Conservation (phyloP, 2,329 filamentous ascomycete genomes). For the Thielaviopsis ethacetica region DNA sequence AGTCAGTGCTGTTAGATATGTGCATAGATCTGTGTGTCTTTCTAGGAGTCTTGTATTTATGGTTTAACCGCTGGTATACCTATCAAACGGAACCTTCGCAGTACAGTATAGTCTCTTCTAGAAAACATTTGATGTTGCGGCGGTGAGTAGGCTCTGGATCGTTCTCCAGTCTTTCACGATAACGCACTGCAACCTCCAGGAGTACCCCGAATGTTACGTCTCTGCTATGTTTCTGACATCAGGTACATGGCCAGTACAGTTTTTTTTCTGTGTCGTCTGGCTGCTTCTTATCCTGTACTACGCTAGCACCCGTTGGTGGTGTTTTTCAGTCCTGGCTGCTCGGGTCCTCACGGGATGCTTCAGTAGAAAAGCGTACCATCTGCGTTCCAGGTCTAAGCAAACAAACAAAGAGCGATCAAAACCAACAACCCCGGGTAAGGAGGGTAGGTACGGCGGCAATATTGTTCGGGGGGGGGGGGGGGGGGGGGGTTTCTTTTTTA, state of each 20-base stretch:
- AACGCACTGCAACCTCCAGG: neutral
- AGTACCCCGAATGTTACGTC: neutral
- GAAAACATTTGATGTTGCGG: neutral
- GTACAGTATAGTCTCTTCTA: too few relatives aligned
- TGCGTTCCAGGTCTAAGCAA: too few relatives aligned
- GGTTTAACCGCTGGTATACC: too few relatives aligned
- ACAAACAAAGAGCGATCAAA: too few relatives aligned
- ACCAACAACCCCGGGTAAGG: too few relatives aligned
- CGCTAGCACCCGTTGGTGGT: neutral
- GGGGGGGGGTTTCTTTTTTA: too few relatives aligned
- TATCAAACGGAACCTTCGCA: too few relatives aligned
- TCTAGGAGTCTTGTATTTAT: too few relatives aligned
- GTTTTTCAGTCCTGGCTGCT: neutral
- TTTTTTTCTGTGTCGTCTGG: neutral
- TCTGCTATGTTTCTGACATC: neutral
- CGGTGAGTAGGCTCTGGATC: neutral
- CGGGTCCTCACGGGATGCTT: neutral
- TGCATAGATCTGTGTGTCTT: too few relatives aligned
- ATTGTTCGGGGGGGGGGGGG: too few relatives aligned
- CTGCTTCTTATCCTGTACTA: neutral
- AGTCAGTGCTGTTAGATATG: too few relatives aligned
- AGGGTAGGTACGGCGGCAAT: too few relatives aligned
- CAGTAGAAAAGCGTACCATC: neutral
- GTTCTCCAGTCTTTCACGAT: neutral
- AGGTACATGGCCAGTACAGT: neutral